A percentile compares a stretch with the other conserved stretches of the same genome.
Conservation (phyloP, 768 basidiomycete genomes). For the Suillus luteus region DNA sequence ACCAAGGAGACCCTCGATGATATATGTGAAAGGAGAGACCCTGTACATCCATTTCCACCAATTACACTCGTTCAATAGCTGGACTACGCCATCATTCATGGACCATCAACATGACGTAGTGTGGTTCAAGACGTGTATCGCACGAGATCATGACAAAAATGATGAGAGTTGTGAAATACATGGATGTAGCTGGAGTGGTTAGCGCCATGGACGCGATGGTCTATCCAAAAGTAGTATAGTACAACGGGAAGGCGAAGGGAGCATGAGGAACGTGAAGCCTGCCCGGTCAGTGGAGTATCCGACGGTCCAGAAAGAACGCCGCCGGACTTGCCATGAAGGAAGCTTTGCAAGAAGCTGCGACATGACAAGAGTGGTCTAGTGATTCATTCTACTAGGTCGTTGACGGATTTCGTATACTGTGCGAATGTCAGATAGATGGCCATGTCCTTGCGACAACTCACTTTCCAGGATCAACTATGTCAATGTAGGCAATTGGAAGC, state of each 20-base stretch:
- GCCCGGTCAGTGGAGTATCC: conserved; percentile 54
- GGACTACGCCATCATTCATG: conserved; percentile 56
- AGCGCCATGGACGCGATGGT: conserved; percentile 63
- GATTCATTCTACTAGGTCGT: conserved; percentile 56
- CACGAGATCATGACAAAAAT: conserved; percentile 60
- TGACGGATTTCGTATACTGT: conserved; percentile 50
- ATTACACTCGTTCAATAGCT: conserved; percentile 58
- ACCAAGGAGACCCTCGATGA: conserved; percentile 49
- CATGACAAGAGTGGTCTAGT: conserved; percentile 59
- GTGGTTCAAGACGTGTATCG: background rate
- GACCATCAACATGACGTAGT: background rate
- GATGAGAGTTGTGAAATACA: conserved; percentile 59
- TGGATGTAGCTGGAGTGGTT: conserved; percentile 56
- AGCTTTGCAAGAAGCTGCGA: conserved; percentile 57
- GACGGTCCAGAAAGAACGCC: conserved; percentile 68
- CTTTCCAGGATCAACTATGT: too few species aligned
- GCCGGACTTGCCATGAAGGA: conserved; percentile 57
- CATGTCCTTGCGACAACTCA: conserved; percentile 30
- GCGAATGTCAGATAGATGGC: conserved; percentile 58
- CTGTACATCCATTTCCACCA: conserved; percentile 77
- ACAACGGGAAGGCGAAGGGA: conserved; percentile 55
- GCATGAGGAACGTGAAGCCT: conserved; percentile 57
- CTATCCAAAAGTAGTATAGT: conserved; percentile 62
- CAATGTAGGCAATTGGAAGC: too few species aligned
- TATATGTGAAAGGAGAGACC: conserved; percentile 55